phyloP scores from a whole-genome alignment of 805 yeast species.

The Cyberlindnera sargentensis region DNA sequence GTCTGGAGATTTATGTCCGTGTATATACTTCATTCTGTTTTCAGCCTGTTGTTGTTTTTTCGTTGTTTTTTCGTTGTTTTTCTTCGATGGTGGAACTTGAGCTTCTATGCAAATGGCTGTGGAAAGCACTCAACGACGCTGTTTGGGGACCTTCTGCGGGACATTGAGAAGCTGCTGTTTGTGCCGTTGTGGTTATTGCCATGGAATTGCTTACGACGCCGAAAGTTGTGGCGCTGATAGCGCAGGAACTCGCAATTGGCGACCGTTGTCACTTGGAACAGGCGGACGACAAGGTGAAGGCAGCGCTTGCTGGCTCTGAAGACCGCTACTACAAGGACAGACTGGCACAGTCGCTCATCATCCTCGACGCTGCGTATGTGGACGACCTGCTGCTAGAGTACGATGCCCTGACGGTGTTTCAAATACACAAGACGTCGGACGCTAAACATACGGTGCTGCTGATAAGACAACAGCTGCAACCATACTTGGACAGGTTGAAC shows the following conservation, averaged over 20 bases:
- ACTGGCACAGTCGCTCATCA: conserved; percentile 8
- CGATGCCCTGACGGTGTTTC: conserved; percentile 10
- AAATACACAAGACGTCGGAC: conserved; percentile 13
- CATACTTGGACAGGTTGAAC: conserved; percentile 9
- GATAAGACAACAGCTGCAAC: conserved; percentile 6
- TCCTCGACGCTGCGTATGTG: conserved; percentile 7
- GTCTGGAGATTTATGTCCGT: not conserved
- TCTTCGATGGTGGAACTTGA: no score
- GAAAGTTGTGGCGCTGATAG: conserved; percentile 6
- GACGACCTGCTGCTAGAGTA: conserved; percentile 16
- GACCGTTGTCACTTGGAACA: conserved; percentile 16
- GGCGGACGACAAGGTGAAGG: conserved; percentile 2
- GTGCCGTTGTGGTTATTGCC: not conserved
- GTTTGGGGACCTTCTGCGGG: no score
- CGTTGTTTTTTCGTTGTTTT: no score
- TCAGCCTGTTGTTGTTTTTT: no score
- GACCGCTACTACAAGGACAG: conserved; percentile 12
- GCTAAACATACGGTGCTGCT: conserved; percentile 14
- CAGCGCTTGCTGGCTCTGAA: conserved; percentile 6
- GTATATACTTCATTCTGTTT: not conserved
- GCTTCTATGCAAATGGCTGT: no score
- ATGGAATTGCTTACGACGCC: conserved; percentile 4
- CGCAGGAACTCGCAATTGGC: conserved; percentile 9
- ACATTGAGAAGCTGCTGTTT: no score
- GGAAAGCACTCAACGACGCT: no score